Conservation (phyloP, 2,329 filamentous ascomycete genomes). For the Lecanicillium sp. region DNA sequence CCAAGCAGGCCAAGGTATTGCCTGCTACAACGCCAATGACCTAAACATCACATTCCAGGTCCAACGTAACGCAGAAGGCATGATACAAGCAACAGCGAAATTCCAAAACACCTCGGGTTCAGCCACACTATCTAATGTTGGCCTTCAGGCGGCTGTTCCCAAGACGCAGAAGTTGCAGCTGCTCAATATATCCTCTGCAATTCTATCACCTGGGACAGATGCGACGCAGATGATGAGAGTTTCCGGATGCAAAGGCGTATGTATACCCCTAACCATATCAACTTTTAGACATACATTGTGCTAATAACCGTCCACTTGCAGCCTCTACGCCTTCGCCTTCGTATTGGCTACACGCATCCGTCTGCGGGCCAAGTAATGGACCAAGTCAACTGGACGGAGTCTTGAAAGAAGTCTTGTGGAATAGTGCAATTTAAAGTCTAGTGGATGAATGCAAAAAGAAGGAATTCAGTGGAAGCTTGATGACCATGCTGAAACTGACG, state of each 20-base stretch:
- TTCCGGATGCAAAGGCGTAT: slow-evolving; percentile 78
- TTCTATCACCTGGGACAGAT: slow-evolving; percentile 70
- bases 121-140: slow-evolving; percentile 63
- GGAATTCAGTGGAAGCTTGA: neutral
- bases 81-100: slow-evolving; percentile 73
- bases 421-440: slow-evolving; percentile 21
- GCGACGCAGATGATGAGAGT: slow-evolving; percentile 90
- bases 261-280: slow-evolving; percentile 33
- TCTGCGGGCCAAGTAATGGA: slow-evolving; percentile 69
- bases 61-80: slow-evolving; percentile 73
- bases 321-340: slow-evolving; percentile 79
- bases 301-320: slow-evolving; percentile 32
- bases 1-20: slow-evolving; percentile 44
- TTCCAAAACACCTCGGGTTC: slow-evolving; percentile 74
- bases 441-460: neutral
- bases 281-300: neutral
- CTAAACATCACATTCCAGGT: slow-evolving; percentile 75
- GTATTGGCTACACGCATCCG: slow-evolving; percentile 72
- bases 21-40: slow-evolving; percentile 82
- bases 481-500: neutral
- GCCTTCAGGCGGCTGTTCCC: slow-evolving; percentile 88
- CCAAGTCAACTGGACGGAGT: slow-evolving; percentile 95
- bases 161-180: slow-evolving; percentile 94
- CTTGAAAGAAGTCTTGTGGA: slow-evolving; percentile 32
- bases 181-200: slow-evolving; percentile 77